Evolutionary conservation across 495 filamentous ascomycete species (phyloP).

Genomic region (Pseudevernia furfuracea): DNA sequence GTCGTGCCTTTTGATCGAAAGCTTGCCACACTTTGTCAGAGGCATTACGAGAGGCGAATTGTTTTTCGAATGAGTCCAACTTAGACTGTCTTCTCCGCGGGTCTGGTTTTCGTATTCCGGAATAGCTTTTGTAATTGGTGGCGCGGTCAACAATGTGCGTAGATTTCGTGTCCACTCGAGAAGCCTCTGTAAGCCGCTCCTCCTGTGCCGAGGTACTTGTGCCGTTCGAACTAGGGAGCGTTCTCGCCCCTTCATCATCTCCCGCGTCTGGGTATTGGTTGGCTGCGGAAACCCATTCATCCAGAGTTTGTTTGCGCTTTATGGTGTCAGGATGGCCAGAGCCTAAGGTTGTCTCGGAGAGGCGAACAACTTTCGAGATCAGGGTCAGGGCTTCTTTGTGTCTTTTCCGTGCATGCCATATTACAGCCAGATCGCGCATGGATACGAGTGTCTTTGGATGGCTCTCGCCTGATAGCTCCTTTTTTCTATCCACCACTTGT

Average conservation of each 20-base stretch:
- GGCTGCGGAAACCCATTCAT: neutral
- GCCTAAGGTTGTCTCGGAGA: neutral
- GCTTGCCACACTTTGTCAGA: neutral
- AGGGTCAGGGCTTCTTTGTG: neutral
- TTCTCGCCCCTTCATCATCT: neutral
- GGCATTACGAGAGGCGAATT: neutral
- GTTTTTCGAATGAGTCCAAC: neutral
- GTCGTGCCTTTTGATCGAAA: neutral
- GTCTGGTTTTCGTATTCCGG: neutral
- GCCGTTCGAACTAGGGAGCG: neutral
- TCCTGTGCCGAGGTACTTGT: neutral
- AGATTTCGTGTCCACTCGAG: neutral
- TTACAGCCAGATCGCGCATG: neutral
- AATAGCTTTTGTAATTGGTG: neutral
- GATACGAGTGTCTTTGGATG: neutral
- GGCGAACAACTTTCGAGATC: neutral
- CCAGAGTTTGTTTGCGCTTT: neutral
- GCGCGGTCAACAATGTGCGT: neutral
- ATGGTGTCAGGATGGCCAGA: neutral
- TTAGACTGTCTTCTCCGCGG: neutral
- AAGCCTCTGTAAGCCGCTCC: neutral
- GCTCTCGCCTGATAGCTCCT: neutral
- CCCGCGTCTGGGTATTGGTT: neutral
- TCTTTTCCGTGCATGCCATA: neutral
- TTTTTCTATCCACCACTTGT: neutral